Base-by-base conservation (phyloP, 257 asterid species). In the Solanum paucissectum region DNA sequence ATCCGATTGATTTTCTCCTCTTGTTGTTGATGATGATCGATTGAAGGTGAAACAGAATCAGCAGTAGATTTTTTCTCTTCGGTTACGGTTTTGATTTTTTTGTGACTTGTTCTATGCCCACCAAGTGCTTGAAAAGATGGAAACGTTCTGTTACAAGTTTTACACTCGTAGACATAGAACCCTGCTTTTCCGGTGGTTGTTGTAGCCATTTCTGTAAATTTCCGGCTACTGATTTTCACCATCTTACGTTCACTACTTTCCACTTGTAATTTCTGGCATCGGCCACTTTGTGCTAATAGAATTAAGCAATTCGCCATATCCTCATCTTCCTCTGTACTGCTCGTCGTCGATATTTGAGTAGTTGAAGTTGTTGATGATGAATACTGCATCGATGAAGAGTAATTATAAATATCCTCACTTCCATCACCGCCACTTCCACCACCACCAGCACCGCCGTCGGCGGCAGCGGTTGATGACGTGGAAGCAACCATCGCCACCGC, bases 231-330 rank as follows among this genome's bases (percentile, higher is more conserved):
- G 87, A 84, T 81, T 87, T 90, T 86, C 75, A 89, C 92, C 91
- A 72, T 60, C 86, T 91, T 91, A 38, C 76, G 73, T 64, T 71
- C 83, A 40, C 11, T 64, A 69, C 25, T 87, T 40, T 86, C 79
- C 76, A 86, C 76, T 66, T 87, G 74, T 83, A 85, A 25, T 55
- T 74, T 79, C 44, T 88, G 7, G 62, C 88, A n/a, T 87, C 92
- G 13, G 88, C 89, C 91, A 49, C 99, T 94, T 46, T 93, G 94
- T 3, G 98, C 98, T 38, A 95, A 90, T 55, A 96, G 98, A 83
- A 96, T 96, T 88, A 95, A 88, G 66, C 98, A 96, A 86, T 95
- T 94, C 86, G 99, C 99, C 94, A 96, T 91, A 88, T 96, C 99
- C 83, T 95, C 93, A 66, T 96, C 98, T 72, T 95, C 93, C 71